Evolutionary conservation across 2,329 filamentous ascomycete genomes (phyloP), one percentile per base, ranked within the genome.

Genomic region (Microcyclospora tardicrescens): DNA sequence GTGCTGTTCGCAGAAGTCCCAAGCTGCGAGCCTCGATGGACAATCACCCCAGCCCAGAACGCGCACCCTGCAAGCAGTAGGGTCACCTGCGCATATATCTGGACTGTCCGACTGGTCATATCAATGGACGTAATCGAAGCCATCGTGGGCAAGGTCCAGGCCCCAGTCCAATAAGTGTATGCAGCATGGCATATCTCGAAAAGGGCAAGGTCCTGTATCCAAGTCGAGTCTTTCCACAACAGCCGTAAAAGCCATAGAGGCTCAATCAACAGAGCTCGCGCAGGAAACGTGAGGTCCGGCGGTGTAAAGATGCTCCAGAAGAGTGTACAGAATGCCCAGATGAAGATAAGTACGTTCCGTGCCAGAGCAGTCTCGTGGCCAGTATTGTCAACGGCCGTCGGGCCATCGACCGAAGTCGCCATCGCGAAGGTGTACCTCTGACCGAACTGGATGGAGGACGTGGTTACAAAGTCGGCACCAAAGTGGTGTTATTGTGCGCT

Each of bases 291-390:
- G 31, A 43, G 46, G 14, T 46, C 36, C 8, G 54, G 54, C 15
- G 49, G 46, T 6, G 50, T 52, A 44, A 57, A 57, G 37, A 57
- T 50, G 44, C 46, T 55, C 55, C 55, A 58, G 33, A 55, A 38
- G 6, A 52, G 19, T 24, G 50, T 53, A 16, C 38, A 42, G 14
- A 49, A 41, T 6, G 53, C 42, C 53, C 55, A 58, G 32, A 46
- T 9, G 8, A 44, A 41, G 6, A 47, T 35, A 28, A 55, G 35
- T 24, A 24, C 19, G 8, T 24, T 24, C 19, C 19, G 19, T 24
- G 8, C 19, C 19, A 24, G 19, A 24, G 19, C 19, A 24, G 19
- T 24, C 8, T 24, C 19, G 8, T 24, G 19, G 8, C 19, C 19
- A 24, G 19, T 24, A 24, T 24, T 4, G 5, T 24, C 19, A 24